Base-by-base conservation (phyloP, 805 yeast species). In the Nakazawaea ernobii region DNA sequence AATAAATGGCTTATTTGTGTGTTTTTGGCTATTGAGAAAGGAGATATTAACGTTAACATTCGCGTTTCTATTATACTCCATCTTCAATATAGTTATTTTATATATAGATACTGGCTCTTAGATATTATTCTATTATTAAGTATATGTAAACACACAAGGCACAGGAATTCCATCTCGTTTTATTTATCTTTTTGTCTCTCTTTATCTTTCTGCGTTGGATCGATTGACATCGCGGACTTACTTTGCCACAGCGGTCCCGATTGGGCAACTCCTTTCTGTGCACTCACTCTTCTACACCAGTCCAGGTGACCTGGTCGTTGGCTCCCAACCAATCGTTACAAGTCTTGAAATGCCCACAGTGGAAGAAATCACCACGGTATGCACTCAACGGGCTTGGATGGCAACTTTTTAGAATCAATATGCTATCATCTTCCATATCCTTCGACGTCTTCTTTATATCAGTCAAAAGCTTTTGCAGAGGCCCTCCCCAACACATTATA, bases 381-480 rank as follows among this genome's bases (percentile, higher is more conserved):
- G 99, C 99, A 52, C 96, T 86, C 43, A 94, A 67, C 1, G 99
- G 99, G 27, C 95, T 86, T 0, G 99, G 99, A 65, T 94, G 99
- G 0, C 90, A 97, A 0, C 89, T 73, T 52, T 75, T 76, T 27
- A 94, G 65, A 0, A 87, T 77, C 37, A 75, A 56, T 6, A 43
- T n/a, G 29, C 27, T 43, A n/a, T 39, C 41, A 48, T 80, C 73
- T 35, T 68, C 46, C 45, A 56, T 47, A 38, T 65, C 57, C 43
- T 63, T 27, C 4, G n/a, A 13, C 6, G 10, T 7, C 48, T 57
- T 40, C 35, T 60, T 56, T 53, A 65, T 51, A 53, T 55, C 53
- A 42, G 56, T 46, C 1, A 66, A 60, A 43, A 71, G 60, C 32
- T 61, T 68, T 43, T 68, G 74, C 2, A 77, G 76, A 1, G 74